phyloP scores from a whole-genome alignment of 306 rosid species.

The Purshia tridentata region DNA sequence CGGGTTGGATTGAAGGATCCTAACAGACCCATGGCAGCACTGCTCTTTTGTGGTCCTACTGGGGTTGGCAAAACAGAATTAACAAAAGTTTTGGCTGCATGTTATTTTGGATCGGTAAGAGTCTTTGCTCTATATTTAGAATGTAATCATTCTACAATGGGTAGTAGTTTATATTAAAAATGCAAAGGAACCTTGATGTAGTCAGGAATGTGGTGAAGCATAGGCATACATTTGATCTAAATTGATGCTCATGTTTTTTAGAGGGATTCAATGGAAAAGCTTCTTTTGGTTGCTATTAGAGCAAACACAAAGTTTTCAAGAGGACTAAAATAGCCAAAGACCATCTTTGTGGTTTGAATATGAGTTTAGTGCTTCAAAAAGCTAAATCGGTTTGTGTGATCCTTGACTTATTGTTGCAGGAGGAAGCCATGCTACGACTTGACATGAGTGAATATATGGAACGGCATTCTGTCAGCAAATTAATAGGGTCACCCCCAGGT shows the following conservation, averaged over 20 bases:
- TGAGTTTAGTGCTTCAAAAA: neutral
- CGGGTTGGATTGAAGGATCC: conserved; percentile 83
- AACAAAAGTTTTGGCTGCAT: conserved; percentile 67
- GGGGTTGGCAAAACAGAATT: conserved; percentile 93
- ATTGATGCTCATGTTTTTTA: neutral
- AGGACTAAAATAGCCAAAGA: no score
- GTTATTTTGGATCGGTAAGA: conserved; percentile 84
- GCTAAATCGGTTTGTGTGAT: conserved; percentile 7
- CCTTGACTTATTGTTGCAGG: conserved; percentile 47
- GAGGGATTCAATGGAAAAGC: no score
- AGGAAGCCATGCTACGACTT: conserved; percentile 67
- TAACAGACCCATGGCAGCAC: conserved; percentile 66
- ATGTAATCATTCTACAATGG: neutral
- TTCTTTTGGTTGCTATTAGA: no score
- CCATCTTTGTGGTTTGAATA: neutral
- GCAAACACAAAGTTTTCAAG: no score
- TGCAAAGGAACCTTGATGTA: neutral
- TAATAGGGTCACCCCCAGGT: conserved; percentile 94
- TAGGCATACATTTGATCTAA: conserved; percentile 4
- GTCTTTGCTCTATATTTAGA: conserved; percentile 25
- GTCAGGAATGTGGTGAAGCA: neutral
- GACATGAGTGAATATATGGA: conserved; percentile 99
- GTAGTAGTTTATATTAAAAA: neutral
- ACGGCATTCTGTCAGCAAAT: conserved; percentile 85
- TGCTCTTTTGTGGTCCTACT: conserved; percentile 84